Evolutionary conservation across 805 yeast species (phyloP).

Genomic region (Candida piceae): DNA sequence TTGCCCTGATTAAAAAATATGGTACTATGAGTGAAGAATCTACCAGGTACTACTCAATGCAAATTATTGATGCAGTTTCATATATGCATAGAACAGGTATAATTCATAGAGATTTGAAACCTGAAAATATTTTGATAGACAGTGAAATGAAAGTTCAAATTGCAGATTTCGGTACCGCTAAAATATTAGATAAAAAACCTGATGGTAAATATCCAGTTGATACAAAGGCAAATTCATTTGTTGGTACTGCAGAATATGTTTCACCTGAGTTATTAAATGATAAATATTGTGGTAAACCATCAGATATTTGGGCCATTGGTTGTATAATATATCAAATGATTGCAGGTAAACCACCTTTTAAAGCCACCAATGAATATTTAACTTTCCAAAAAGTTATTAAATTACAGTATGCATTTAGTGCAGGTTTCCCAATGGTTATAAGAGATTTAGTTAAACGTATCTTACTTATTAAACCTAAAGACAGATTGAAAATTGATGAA

Average conservation of each 20-base stretch:
- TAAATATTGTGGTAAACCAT: slow-evolving; percentile 59
- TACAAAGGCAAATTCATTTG: slow-evolving; percentile 72
- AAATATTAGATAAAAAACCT: slow-evolving; percentile 51
- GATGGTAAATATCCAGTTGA: slow-evolving; percentile 59
- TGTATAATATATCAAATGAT: slow-evolving; percentile 59
- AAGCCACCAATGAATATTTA: slow-evolving; percentile 75
- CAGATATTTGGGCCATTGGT: slow-evolving; percentile 60
- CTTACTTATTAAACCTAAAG: slow-evolving; percentile 57
- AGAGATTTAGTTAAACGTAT: slow-evolving; percentile 72
- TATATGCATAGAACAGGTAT: slow-evolving; percentile 74
- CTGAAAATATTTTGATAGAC: slow-evolving; percentile 72
- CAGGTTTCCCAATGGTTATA: slow-evolving; percentile 71
- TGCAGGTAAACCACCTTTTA: slow-evolving; percentile 72
- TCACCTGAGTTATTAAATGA: slow-evolving; percentile 76
- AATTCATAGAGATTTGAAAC: slow-evolving; percentile 77
- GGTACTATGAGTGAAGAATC: slow-evolving; percentile 72
- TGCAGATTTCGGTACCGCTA: slow-evolving; percentile 85
- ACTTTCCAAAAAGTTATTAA: slow-evolving; percentile 81
- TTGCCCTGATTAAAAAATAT: slow-evolving; percentile 59
- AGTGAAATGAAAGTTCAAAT: slow-evolving; percentile 55
- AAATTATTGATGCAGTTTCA: slow-evolving; percentile 65
- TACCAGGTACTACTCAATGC: slow-evolving; percentile 64
- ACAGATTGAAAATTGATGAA: slow-evolving; percentile 51
- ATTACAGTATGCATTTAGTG: slow-evolving; percentile 75
- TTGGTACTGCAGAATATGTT: slow-evolving; percentile 82